Percentiles rank a stretch among this genome's conserved stretches.
These are phyloP conservation scores for Arthroderma uncinatum DNA, from an alignment of 2,329 filamentous ascomycete genomes.

Conservation along the genomic window DNA sequence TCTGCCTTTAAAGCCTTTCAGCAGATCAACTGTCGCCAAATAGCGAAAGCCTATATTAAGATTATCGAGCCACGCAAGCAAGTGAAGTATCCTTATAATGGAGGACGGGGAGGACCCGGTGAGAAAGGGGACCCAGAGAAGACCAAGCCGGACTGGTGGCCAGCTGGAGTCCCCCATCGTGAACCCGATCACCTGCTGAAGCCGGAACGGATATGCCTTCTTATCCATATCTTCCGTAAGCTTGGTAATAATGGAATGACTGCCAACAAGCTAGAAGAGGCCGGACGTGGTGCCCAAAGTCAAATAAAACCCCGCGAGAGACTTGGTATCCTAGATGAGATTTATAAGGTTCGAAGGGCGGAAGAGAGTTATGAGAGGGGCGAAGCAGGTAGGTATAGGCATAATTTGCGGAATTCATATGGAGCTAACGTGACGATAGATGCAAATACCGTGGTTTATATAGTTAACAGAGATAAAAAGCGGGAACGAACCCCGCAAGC, in stretches of 20 bases:
- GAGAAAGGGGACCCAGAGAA: constrained; percentile 33
- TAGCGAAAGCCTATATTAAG: no score
- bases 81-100: constrained; percentile 40
- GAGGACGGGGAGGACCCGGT: constrained; percentile 30
- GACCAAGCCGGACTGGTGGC: no score
- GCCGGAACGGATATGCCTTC: constrained; percentile 31
- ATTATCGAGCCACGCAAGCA: constrained; percentile 41
- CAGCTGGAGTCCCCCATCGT: constrained; percentile 36
- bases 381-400: constrained; percentile 31
- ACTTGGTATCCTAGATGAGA: constrained; percentile 31
- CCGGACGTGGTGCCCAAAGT: constrained; percentile 29
- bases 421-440: neutral
- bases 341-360: constrained; percentile 21
- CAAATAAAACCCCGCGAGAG: constrained; percentile 28
- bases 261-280: constrained; percentile 30
- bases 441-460: no score
- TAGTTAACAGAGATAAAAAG: constrained; percentile 26
- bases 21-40: no score
- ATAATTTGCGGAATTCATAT: constrained; percentile 12
- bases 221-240: constrained; percentile 33
- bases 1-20: no score
- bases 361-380: constrained; percentile 34
- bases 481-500: neutral
- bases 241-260: constrained; percentile 27
- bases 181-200: constrained; percentile 41